Base-by-base conservation (phyloP, 2,329 filamentous ascomycete genomes). In the Gremmenia infestans region DNA sequence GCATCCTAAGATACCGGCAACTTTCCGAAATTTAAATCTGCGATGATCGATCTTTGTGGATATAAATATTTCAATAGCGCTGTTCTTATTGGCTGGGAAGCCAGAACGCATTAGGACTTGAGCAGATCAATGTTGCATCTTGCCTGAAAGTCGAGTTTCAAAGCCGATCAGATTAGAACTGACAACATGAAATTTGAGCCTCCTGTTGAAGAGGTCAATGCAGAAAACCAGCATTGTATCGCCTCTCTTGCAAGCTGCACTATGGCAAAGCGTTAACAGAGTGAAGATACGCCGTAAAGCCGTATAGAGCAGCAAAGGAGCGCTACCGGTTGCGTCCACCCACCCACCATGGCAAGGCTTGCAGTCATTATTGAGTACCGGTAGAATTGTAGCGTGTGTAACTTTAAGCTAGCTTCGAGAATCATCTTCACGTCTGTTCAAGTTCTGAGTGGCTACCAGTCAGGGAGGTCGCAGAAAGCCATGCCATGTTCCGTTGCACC, bases 81-180 rank as follows among this genome's bases (percentile, higher is more conserved):
- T 35, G 11, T 25, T 8, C 39, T 19, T 17, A 58, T 58, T 60
- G 55, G 58, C 17, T 28, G 7, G 12, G 23, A 15, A 8, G n/a
- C 19, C 14, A 19, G 32, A 50, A 56, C 28, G 37, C 53, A 51
- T 56, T 53, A 54, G 25, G 23, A 52, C 48, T 43, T 42, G 39
- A 54, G 42, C 35, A 28, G 36, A 49, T 50, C 50, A 39, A 25
- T 57, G 59, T 59, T 61, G 56, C 59, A 61, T 56, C 56, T 40
- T 60, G 54, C 37, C 54, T 47, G 55, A 56, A 50, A 19, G 47
- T 39, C 52, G 52, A 52, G 59, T 60, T 63, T 61, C 55, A 63
- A 58, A 17, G n/a, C 28, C 46, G 49, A 53, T 54, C 55, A 60
- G 57, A 57, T 49, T 52, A 45, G 54, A 28, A 55, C 52, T 46